These are phyloP conservation scores for Verticillium klebahnii DNA, from an alignment of 2,329 filamentous ascomycete species.

Conservation along the genomic window DNA sequence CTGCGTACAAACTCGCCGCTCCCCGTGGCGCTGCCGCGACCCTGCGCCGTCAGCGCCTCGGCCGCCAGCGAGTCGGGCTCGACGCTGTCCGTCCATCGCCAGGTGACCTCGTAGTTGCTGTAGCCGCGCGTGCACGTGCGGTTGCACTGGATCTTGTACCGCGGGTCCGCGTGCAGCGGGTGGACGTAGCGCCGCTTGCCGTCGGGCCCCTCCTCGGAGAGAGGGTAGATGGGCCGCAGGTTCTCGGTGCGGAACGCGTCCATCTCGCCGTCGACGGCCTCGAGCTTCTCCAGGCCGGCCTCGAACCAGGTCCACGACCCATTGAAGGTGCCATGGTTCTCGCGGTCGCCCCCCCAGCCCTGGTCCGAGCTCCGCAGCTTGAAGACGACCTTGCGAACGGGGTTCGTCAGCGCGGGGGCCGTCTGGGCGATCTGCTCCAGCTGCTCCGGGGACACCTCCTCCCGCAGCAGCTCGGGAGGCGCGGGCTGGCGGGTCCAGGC, in stretches of 20 bases:
- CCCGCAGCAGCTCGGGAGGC: slow-evolving; percentile 2
- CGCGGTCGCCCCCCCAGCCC: slow-evolving; percentile 41
- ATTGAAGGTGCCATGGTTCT: slow-evolving; percentile 32
- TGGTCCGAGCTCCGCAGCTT: slow-evolving; percentile 54
- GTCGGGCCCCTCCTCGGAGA: slow-evolving; percentile 10
- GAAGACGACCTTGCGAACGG: slow-evolving; percentile 59
- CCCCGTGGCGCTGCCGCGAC: slow-evolving; percentile 45
- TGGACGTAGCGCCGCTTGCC: slow-evolving; percentile 28
- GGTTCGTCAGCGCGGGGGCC: slow-evolving; percentile 30
- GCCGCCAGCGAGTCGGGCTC: slow-evolving; percentile 36
- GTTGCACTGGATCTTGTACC: slow-evolving; percentile 46
- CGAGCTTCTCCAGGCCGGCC: slow-evolving; percentile 53
- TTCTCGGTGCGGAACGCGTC: slow-evolving; percentile 23
- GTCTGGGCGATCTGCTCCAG: slow-evolving; percentile 23
- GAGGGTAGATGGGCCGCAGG: slow-evolving; percentile 31
- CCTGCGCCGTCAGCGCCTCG: slow-evolving; percentile 31
- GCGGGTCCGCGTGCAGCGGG: slow-evolving; percentile 24
- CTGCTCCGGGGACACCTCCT: slow-evolving; percentile 18
- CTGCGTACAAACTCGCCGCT: slow-evolving; percentile 52
- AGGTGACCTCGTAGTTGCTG: slow-evolving; percentile 43
- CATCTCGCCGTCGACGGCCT: slow-evolving; percentile 18
- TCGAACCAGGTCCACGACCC: slow-evolving; percentile 61
- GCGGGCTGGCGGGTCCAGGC: slow-evolving; percentile 1
- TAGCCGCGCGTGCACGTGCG: slow-evolving; percentile 25
- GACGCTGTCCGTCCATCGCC: slow-evolving; percentile 47